Evolutionary conservation across 2,329 filamentous ascomycete genomes (phyloP).

Genomic region (Botryotinia convoluta): DNA sequence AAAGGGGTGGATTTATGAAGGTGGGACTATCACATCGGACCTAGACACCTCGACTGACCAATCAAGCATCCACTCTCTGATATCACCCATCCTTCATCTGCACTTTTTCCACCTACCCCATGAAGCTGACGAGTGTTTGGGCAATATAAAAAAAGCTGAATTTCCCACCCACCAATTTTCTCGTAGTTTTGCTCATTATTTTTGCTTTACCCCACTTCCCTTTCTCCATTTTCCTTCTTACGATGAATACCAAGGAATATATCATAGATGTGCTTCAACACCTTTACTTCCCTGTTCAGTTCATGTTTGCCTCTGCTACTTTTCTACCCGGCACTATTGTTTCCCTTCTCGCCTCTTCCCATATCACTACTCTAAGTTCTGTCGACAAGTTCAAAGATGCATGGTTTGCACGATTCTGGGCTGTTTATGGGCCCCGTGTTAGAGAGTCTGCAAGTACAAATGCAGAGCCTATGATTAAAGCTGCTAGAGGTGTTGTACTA

Average conservation of each 20-base stretch:
- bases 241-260: conserved; percentile 16
- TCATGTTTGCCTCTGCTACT: conserved; percentile 49
- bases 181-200: neutral
- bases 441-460: conserved; percentile 43
- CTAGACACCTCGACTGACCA: neutral
- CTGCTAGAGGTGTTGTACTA: conserved; percentile 34
- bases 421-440: conserved; percentile 49
- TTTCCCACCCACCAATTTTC: neutral
- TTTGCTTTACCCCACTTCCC: neutral
- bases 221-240: neutral
- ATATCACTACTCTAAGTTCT: conserved; percentile 44
- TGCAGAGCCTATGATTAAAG: conserved; percentile 45
- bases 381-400: conserved; percentile 39
- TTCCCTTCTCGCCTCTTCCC: conserved; percentile 41
- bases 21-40: neutral
- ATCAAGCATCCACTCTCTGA: neutral
- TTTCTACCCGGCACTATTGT: conserved; percentile 53
- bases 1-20: conserved; percentile 1
- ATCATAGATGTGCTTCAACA: conserved; percentile 24
- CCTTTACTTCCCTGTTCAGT: conserved; percentile 48
- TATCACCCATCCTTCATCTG: neutral
- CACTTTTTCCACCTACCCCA: neutral
- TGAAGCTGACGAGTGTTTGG: neutral
- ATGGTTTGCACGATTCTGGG: conserved; percentile 65
- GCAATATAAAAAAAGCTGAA: neutral